Conservation (phyloP, 1,284 basidiomycete species). For the Ustilago trichophora region DNA sequence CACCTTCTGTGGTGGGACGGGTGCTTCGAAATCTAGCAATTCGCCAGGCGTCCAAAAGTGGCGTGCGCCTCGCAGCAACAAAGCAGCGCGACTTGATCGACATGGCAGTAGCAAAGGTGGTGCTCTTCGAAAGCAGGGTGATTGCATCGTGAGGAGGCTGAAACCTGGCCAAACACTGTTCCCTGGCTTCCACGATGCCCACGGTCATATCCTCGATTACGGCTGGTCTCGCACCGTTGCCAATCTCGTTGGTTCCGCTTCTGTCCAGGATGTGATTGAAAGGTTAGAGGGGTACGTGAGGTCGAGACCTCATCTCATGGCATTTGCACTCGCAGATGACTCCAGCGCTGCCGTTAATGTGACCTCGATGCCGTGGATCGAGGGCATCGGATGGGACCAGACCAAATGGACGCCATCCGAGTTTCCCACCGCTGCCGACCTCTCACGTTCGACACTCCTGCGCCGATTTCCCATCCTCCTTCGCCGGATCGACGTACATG, state of each 20-base stretch:
- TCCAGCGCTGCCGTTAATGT: not conserved
- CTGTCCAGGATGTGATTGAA: conserved; percentile 40
- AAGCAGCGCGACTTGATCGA: conserved; percentile 22
- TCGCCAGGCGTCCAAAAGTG: not conserved
- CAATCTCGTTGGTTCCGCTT: conserved; percentile 50
- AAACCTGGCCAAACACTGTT: conserved; percentile 29
- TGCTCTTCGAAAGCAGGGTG: conserved; percentile 2
- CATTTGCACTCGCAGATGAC: conserved; percentile 7
- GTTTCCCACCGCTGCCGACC: conserved; percentile 77
- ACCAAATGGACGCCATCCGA: conserved; percentile 68
- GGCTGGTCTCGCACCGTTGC: conserved; percentile 53
- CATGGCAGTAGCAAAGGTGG: not conserved
- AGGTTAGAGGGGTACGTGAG: conserved; percentile 45
- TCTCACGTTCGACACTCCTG: conserved; percentile 67
- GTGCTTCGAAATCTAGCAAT: not conserved
- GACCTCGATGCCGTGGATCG: conserved; percentile 73
- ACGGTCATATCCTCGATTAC: conserved; percentile 60
- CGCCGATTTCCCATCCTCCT: conserved; percentile 26
- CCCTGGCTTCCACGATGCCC: conserved; percentile 59
- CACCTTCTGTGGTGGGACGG: conserved; percentile 6
- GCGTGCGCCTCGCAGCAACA: conserved; percentile 27
- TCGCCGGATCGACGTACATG: conserved; percentile 76
- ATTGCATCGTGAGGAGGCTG: conserved; percentile 24
- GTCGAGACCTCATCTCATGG: conserved; percentile 25
- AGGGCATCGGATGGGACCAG: conserved; percentile 93